Evolutionary conservation across 1,139 yeast genomes (phyloP), one percentile per base, ranked within the genome.

Genomic region (Diutina ranongensis): DNA sequence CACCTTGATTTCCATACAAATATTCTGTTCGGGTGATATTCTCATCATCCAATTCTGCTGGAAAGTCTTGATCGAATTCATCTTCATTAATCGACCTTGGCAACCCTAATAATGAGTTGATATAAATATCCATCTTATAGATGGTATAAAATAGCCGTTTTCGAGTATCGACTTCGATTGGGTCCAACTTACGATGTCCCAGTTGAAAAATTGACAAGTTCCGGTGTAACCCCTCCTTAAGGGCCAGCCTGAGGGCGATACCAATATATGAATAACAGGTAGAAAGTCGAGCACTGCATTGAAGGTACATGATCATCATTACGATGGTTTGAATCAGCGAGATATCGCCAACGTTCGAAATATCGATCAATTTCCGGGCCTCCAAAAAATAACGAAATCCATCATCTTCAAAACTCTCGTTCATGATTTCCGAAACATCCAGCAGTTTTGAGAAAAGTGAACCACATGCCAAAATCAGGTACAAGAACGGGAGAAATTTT

Each of bases 231-330:
- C 97, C 97, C 57, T 87, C 94, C 52, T 94, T 74, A 46, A 88
- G 64, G 0, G 95, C 95, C 45, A 92, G 82, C 57, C 97, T 70
- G 55, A 88, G 65, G 0, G 95, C 97, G 46, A 86, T 83, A n/a
- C 97, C 96, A 52, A 87, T 84, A 60, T 86, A 88, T 0, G 95
- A 81, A 60, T 88, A 88, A 62, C 97, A 88, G 0, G 95, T 86
- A 0, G 95, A 83, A 48, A 89, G 68, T 50, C 95, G 71, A 1
- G 96, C 95, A 2, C 95, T 83, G 59, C 96, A 87, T 63, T 88
- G 96, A 47, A 88, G 66, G 58, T 87, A 88, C 54, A 88, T 71
- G 47, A 85, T 80, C 69, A 74, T 66, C 81, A 73, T 76, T 16
- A 76, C 79, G 45, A 87, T 75, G 0, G 95, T 80, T 60, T 88